These are phyloP conservation scores for Macrolepiota fuliginosa DNA, from an alignment of 768 basidiomycete species.

Conservation along the genomic window DNA sequence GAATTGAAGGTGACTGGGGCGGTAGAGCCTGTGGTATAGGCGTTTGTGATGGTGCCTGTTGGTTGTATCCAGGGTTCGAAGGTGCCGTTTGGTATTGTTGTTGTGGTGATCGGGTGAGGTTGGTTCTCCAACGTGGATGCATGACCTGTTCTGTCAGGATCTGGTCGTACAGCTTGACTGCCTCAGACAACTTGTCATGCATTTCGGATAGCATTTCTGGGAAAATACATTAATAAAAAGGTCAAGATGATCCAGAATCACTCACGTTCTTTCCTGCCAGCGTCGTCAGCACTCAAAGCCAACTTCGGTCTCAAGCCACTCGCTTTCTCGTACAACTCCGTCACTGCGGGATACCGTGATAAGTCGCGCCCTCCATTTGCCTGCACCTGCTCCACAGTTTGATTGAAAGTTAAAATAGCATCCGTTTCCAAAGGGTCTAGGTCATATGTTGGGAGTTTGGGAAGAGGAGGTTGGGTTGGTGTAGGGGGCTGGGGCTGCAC, in stretches of 20 bases:
- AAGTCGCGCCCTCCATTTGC: constrained; percentile 77
- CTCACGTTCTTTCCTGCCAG: constrained; percentile 80
- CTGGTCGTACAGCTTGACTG: constrained; percentile 88
- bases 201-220: constrained; percentile 87
- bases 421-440: constrained; percentile 80
- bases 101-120: constrained; percentile 28
- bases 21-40: constrained; percentile 12
- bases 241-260: not conserved
- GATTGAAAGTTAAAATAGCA: constrained; percentile 85
- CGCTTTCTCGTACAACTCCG: constrained; percentile 83
- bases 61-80: constrained; percentile 15
- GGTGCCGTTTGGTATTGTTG: constrained; percentile 15
- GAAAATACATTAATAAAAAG: not conserved
- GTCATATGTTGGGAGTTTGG: constrained; percentile 74
- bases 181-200: constrained; percentile 91
- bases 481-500: constrained; percentile 44
- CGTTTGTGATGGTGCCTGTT: constrained; percentile 14
- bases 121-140: constrained; percentile 61
- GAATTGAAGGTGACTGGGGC: constrained; percentile 28
- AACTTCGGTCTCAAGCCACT: constrained; percentile 77
- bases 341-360: constrained; percentile 78
- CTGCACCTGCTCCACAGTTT: constrained; percentile 83
- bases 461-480: constrained; percentile 39
- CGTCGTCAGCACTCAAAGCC: constrained; percentile 79
- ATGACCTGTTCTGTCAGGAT: constrained; percentile 82